Evolutionary conservation across 352 stramenopile species (phyloP).

Genomic region (Globisporangium megalacanthum): DNA sequence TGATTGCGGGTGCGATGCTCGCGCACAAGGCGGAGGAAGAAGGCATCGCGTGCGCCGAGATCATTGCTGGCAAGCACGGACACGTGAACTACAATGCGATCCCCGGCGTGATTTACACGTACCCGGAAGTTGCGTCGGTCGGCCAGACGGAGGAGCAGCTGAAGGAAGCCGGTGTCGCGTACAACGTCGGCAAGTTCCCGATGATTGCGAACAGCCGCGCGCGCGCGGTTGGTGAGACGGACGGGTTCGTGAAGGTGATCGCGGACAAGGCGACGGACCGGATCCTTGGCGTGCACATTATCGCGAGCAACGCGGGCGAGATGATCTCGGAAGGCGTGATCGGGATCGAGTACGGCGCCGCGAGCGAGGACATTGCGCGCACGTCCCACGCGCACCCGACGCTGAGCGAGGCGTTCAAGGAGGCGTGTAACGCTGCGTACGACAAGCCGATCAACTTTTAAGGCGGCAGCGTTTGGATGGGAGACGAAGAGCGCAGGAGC

Average conservation of each 20-base stretch:
- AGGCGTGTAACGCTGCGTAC: constrained; percentile 97
- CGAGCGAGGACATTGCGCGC: constrained; percentile 97
- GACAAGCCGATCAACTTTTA: constrained; percentile 99
- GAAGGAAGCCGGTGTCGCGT: constrained; percentile 92
- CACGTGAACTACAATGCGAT: constrained; percentile 99
- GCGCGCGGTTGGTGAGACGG: constrained; percentile 89
- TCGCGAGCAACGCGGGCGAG: constrained; percentile 97
- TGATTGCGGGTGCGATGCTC: constrained; percentile 98
- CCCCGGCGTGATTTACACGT: constrained; percentile 98
- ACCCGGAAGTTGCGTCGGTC: constrained; percentile 94
- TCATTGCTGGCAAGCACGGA: constrained; percentile 94
- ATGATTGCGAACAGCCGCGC: constrained; percentile 97
- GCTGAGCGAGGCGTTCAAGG: constrained; percentile 98
- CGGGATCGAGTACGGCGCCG: constrained; percentile 98
- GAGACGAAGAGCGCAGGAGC: constrained; percentile 1
- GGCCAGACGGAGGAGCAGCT: constrained; percentile 98
- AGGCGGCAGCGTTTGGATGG: too few relatives aligned
- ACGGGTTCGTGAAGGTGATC: constrained; percentile 98
- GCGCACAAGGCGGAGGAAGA: constrained; percentile 99
- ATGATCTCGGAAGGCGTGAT: constrained; percentile 99
- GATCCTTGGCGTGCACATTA: constrained; percentile 99
- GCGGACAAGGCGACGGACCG: constrained; percentile 97
- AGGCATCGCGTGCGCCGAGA: constrained; percentile 96
- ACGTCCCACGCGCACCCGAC: constrained; percentile 98
- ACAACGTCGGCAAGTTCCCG: constrained; percentile 98